Conservation (phyloP, 83 land plant species). For the Picea abies region DNA sequence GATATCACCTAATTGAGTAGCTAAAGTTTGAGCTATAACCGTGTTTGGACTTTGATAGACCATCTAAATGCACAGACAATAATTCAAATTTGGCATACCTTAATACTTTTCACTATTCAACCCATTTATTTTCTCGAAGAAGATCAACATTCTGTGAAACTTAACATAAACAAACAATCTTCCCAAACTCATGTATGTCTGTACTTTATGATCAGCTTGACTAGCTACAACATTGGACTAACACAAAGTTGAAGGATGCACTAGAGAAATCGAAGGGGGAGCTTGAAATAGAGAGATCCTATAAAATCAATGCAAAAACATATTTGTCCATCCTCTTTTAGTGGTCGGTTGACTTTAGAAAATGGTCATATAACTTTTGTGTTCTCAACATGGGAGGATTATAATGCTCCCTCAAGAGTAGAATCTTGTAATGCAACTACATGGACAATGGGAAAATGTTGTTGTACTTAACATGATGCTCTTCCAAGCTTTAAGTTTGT, state of each 20-base stretch:
- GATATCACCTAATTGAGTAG: no score
- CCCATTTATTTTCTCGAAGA: no score
- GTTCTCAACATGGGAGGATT: constrained; percentile 35
- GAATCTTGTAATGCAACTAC: constrained; percentile 39
- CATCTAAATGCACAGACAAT: no score
- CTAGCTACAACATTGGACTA: constrained; percentile 93
- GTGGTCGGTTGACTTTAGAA: no score
- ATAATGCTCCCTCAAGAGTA: constrained; percentile 67
- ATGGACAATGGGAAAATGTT: constrained; percentile 67
- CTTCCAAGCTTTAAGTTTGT: constrained; percentile 56
- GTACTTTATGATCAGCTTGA: constrained; percentile 81
- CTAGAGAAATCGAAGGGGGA: constrained; percentile 53
- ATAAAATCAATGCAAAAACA: constrained; percentile 20
- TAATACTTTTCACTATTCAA: no score
- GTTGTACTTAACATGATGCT: constrained; percentile 58
- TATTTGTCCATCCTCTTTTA: no score
- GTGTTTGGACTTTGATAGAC: no score
- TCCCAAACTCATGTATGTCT: constrained; percentile 30
- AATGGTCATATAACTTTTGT: background rate
- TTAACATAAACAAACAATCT: no score
- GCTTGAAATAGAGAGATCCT: constrained; percentile 47
- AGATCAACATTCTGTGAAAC: no score
- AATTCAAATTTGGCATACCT: no score
- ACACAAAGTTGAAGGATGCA: constrained; percentile 71
- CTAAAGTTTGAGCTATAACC: no score